Evolutionary conservation across 495 filamentous ascomycete species (phyloP).

Genomic region (Talaromyces borbonicus): DNA sequence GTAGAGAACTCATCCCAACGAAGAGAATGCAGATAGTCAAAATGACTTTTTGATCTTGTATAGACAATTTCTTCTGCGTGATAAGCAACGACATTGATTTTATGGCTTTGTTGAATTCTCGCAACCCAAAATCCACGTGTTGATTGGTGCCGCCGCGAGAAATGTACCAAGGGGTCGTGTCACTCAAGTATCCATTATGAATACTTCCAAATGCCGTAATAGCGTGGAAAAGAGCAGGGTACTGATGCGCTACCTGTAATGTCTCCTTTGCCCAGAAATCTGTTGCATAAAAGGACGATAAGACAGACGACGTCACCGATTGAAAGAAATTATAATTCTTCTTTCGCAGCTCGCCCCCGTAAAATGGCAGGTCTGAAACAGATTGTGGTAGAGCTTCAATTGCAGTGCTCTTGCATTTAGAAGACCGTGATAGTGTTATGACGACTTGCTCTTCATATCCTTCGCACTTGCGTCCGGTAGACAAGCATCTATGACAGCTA

Average conservation of each 20-base stretch:
- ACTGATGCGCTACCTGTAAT: slow-evolving; percentile 3
- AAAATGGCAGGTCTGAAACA: not conserved
- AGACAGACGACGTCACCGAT: not conserved
- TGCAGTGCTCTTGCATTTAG: not conserved
- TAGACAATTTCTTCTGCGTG: not conserved
- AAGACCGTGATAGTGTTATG: no score
- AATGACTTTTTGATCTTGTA: not conserved
- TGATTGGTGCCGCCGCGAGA: not conserved
- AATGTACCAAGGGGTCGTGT: not conserved
- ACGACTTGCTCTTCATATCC: slow-evolving; percentile 1
- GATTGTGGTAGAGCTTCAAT: not conserved
- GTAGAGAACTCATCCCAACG: not conserved
- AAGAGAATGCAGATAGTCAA: slow-evolving; percentile 6
- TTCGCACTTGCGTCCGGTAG: slow-evolving; percentile 7
- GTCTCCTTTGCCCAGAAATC: slow-evolving; percentile 1
- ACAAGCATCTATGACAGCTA: slow-evolving; percentile 3
- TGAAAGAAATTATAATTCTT: slow-evolving; percentile 5
- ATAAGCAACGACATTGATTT: slow-evolving; percentile 1
- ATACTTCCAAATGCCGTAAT: slow-evolving; percentile 6
- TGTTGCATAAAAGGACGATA: not conserved
- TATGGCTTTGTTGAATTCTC: slow-evolving; percentile 5
- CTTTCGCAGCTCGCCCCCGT: slow-evolving; percentile 1
- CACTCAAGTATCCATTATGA: slow-evolving; percentile 4
- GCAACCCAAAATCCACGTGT: not conserved
- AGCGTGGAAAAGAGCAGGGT: slow-evolving; percentile 5